Evolutionary conservation across 2,329 filamentous ascomycete species (phyloP).

Genomic region (Aspergillus terreus): DNA sequence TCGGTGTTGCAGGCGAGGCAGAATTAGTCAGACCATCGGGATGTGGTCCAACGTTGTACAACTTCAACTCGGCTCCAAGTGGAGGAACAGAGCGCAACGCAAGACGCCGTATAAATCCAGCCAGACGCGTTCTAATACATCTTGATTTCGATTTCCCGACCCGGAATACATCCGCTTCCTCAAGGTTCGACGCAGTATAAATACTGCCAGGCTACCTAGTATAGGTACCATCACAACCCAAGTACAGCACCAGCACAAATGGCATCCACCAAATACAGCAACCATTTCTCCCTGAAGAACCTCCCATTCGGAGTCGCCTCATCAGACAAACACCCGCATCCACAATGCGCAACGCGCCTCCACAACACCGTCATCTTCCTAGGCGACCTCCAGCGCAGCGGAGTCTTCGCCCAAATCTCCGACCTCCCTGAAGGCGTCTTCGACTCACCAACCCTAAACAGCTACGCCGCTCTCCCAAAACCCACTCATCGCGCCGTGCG

Average conservation of each 20-base stretch:
- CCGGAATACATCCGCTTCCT: neutral
- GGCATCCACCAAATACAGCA: conserved; percentile 18
- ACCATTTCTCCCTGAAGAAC: conserved; percentile 49
- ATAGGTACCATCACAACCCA: neutral
- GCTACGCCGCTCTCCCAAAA: conserved; percentile 47
- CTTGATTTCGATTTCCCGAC: neutral
- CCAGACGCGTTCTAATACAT: neutral
- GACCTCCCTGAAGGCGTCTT: conserved; percentile 24
- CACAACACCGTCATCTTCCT: conserved; percentile 53
- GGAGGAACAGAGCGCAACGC: neutral
- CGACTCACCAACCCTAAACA: conserved; percentile 43
- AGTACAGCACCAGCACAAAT: conserved; percentile 5
- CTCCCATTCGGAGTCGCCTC: conserved; percentile 54
- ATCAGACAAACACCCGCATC: conserved; percentile 31
- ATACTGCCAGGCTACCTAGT: neutral
- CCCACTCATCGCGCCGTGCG: conserved; percentile 38
- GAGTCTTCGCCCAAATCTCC: conserved; percentile 23
- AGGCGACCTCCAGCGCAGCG: conserved; percentile 35
- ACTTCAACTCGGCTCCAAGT: neutral
- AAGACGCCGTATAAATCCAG: neutral
- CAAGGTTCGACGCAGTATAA: neutral
- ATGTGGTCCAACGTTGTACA: neutral
- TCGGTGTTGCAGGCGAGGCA: neutral
- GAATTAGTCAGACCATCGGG: neutral
- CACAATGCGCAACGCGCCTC: conserved; percentile 50